Base-by-base conservation (phyloP, 352 stramenopile species). In the Pythium angustatum region DNA sequence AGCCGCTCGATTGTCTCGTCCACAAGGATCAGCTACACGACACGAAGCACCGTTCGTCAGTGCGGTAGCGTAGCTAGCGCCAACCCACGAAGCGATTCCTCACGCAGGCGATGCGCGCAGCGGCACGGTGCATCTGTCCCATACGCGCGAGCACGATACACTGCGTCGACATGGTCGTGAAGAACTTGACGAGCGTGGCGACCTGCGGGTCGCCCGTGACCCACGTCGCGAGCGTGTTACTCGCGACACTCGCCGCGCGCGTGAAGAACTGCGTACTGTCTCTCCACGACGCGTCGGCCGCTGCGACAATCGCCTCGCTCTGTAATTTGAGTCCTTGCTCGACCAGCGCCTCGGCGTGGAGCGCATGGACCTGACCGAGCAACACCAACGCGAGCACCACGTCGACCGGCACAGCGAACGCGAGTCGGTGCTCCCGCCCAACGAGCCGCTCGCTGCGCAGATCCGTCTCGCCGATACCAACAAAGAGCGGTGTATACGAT, bases 401-500 rank as follows among this genome's bases (percentile, higher is more conserved):
- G 28, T 69, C 60, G 15, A 56, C 38, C 73, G 55, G 28, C 48
- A 73, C 45, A 56, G 59, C 31, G 27, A 60, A 62, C 21, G 58
- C 27, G 53, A 71, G 28, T 3, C 51, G 62, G 2, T 75, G 69
- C 14, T 77, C 62, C 8, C 60, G 59, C 2, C 75, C 69, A 11
- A 78, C 49, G 1, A 80, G 22, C n/a, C 71, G 60, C 31, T 87
- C 72, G 2, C 34, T 34, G 15, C 69, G 45, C n/a, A 85, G 38
- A 34, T 79, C 62, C n/a, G 72, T 51, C 8, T 51, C 67, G 5
- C 62, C 71, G 50, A 79, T 72, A 5, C 79, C 81, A 55, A 78
- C 75, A 51, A 90, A 86, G 0, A 90, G 62, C 22, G 76, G 73
- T 0, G 71, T 55, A 58, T 78, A 87, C 24, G 27, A 51, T 7